These are phyloP conservation scores for Aureobasidium namibiae DNA, from an alignment of 2,329 filamentous ascomycete genomes.

Conservation along the genomic window DNA sequence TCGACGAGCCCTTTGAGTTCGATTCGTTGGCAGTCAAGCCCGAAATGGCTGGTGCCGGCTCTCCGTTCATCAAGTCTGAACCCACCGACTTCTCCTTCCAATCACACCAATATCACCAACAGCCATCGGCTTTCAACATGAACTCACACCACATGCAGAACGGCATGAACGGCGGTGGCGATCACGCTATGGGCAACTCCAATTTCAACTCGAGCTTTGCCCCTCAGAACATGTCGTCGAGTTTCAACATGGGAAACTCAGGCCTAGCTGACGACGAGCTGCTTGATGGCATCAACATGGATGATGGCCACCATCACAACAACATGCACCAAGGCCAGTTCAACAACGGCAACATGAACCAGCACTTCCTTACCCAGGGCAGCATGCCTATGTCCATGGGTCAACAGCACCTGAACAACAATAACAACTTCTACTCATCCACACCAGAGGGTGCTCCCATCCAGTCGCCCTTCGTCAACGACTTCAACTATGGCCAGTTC, in stretches of 20 bases:
- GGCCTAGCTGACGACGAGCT: constrained; percentile 84
- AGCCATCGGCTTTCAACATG: constrained; percentile 20
- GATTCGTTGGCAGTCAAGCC: constrained; percentile 16
- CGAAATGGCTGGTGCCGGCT: constrained; percentile 47
- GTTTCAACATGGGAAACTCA: constrained; percentile 69
- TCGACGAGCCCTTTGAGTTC: constrained; percentile 23
- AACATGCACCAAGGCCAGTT: constrained; percentile 24
- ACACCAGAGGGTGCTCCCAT: constrained; percentile 89
- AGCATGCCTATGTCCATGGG: constrained; percentile 17
- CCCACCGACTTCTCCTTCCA: constrained; percentile 55
- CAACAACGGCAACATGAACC: constrained; percentile 14
- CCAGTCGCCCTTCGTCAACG: constrained; percentile 77
- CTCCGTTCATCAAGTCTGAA: constrained; percentile 61
- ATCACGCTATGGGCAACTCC: constrained; percentile 41
- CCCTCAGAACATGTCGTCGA: constrained; percentile 53
- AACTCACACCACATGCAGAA: constrained; percentile 13
- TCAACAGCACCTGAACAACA: constrained; percentile 24
- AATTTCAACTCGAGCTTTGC: constrained; percentile 50
- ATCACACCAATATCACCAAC: constrained; percentile 27
- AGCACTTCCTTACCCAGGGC: constrained; percentile 10
- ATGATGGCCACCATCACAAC: constrained; percentile 30
- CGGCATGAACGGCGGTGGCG: constrained; percentile 6
- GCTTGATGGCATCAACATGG: constrained; percentile 59
- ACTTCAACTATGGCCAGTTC: constrained; percentile 71
- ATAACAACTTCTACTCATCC: constrained; percentile 63